Conservation (phyloP, 2,329 filamentous ascomycete species). For the Drechmeria coniospora region DNA sequence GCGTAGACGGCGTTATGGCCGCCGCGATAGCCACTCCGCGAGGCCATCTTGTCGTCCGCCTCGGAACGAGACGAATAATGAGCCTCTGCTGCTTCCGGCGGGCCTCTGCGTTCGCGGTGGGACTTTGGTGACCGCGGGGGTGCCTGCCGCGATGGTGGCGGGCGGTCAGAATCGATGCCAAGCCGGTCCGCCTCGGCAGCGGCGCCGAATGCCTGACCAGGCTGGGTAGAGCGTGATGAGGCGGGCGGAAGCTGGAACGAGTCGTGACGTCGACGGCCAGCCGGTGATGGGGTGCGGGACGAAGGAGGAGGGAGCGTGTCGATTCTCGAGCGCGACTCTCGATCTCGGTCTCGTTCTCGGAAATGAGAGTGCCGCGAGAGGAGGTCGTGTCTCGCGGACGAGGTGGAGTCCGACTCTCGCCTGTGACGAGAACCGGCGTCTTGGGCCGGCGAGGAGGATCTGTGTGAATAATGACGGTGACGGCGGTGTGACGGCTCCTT, state of each 20-base stretch:
- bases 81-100: constrained; percentile 13
- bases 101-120: constrained; percentile 12
- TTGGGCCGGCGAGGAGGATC: constrained; percentile 11
- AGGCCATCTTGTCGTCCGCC: constrained; percentile 33
- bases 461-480: constrained; percentile 12
- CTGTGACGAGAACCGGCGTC: constrained; percentile 8
- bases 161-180: constrained; percentile 8
- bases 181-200: constrained; percentile 5
- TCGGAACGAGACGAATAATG: constrained; percentile 31
- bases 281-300: constrained; percentile 1
- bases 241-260: constrained; percentile 4
- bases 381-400: constrained; percentile 7
- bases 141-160: constrained; percentile 8
- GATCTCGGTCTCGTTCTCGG: constrained; percentile 6
- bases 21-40: constrained; percentile 26
- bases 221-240: constrained; percentile 10
- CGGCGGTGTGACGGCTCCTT: constrained; percentile 16
- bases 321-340: constrained; percentile 8
- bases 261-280: constrained; percentile 3
- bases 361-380: neutral
- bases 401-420: constrained; percentile 11
- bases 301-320: constrained; percentile 6
- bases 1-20: constrained; percentile 24
- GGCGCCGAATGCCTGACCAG: constrained; percentile 7
- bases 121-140: constrained; percentile 13